phyloP scores from a whole-genome alignment of 768 basidiomycete species.

The Agaricus sinodeliciosus region DNA sequence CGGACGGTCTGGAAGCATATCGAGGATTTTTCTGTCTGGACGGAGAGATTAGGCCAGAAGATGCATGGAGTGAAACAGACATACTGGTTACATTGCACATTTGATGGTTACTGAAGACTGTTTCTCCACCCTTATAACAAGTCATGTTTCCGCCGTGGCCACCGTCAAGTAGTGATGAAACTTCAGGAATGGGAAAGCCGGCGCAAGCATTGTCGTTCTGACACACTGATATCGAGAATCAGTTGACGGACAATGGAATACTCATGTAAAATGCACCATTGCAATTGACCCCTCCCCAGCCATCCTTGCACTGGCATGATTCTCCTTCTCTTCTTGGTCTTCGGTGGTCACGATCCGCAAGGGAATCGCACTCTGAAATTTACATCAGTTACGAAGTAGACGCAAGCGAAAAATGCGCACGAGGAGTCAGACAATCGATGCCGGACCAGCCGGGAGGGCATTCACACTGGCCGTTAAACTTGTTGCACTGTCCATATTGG shows the following conservation, averaged over 20 bases:
- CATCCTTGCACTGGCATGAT: slow-evolving; percentile 85
- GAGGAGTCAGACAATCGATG: slow-evolving; percentile 87
- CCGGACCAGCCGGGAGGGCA: slow-evolving; percentile 98
- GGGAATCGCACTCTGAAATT: slow-evolving; percentile 80
- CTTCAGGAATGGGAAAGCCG: slow-evolving; percentile 58
- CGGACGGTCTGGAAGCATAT: slow-evolving; percentile 80
- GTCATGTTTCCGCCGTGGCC: slow-evolving; percentile 50
- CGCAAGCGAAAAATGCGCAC: slow-evolving; percentile 41
- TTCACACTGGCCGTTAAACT: slow-evolving; percentile 92
- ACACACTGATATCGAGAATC: slow-evolving; percentile 55
- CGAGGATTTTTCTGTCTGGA: slow-evolving; percentile 89
- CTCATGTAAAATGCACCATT: slow-evolving; percentile 57
- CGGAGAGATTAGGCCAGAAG: neutral
- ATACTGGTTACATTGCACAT: slow-evolving; percentile 97
- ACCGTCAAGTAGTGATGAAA: slow-evolving; percentile 14
- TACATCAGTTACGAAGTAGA: slow-evolving; percentile 7
- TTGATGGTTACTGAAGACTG: slow-evolving; percentile 93
- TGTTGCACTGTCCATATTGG: slow-evolving; percentile 86
- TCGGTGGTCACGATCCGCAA: slow-evolving; percentile 85
- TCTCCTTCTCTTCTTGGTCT: slow-evolving; percentile 71
- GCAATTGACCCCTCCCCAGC: slow-evolving; percentile 96
- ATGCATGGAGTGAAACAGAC: slow-evolving; percentile 22
- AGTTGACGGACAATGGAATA: neutral
- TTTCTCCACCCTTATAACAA: slow-evolving; percentile 90
- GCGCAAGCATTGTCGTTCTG: slow-evolving; percentile 73